Evolutionary conservation across 768 basidiomycete species (phyloP).

Genomic region (Pleurotus giganteus): DNA sequence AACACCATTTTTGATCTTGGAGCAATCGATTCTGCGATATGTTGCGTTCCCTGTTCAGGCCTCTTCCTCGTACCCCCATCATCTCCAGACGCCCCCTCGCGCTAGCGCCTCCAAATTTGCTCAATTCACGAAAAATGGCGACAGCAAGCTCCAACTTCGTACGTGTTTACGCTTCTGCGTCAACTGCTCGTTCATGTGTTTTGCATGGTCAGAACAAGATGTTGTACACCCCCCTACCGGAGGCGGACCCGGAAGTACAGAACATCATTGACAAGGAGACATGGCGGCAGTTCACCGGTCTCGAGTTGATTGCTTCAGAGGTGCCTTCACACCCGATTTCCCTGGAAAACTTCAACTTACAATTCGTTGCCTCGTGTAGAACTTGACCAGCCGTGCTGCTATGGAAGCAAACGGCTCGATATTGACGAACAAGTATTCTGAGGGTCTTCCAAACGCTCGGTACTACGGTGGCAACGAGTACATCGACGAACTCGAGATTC

Average conservation of each 20-base stretch:
- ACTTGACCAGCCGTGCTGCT: constrained; percentile 91
- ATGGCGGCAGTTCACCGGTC: constrained; percentile 96
- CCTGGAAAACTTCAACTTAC: not conserved
- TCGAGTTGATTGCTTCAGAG: constrained; percentile 99
- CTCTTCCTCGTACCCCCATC: constrained; percentile 6
- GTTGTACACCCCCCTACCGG: constrained; percentile 83
- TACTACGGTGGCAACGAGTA: constrained; percentile 99
- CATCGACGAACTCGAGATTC: constrained; percentile 92
- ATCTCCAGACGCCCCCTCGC: not conserved
- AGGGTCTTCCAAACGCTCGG: constrained; percentile 95
- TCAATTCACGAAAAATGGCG: constrained; percentile 10
- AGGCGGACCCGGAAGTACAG: constrained; percentile 93
- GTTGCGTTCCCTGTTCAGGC: constrained; percentile 10
- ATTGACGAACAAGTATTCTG: constrained; percentile 98
- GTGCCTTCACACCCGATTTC: constrained; percentile 37
- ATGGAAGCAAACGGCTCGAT: constrained; percentile 99
- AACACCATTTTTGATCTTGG: constrained; percentile 9
- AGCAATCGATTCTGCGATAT: constrained; percentile 5
- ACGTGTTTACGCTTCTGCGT: not conserved
- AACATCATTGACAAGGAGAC: constrained; percentile 99
- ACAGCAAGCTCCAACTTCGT: constrained; percentile 13
- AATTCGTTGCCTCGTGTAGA: constrained; percentile 44
- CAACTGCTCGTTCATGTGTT: not conserved
- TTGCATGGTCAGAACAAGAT: constrained; percentile 71
- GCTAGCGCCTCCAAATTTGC: not conserved